These are phyloP conservation scores for Dissophora globulifera DNA, from an alignment of 192 early-diverging fungal species.

Conservation along the genomic window DNA sequence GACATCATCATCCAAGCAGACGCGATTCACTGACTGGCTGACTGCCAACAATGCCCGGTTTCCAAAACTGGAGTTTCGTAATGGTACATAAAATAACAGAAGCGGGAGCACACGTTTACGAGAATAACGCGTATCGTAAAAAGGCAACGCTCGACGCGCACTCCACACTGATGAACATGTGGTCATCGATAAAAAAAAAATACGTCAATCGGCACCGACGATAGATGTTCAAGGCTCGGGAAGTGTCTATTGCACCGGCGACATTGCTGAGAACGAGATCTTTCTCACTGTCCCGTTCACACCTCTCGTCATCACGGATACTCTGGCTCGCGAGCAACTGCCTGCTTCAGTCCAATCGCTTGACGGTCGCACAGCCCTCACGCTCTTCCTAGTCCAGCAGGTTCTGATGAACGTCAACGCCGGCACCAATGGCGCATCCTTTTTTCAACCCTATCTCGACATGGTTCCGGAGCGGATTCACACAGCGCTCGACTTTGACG, in stretches of 20 bases:
- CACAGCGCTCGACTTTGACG: slow-evolving; percentile 65
- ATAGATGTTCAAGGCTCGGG: slow-evolving; percentile 52
- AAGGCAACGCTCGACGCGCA: too few species aligned
- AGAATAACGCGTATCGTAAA: too few species aligned
- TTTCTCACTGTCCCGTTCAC: slow-evolving; percentile 66
- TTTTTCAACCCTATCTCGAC: slow-evolving; percentile 71
- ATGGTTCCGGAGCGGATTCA: slow-evolving; percentile 64
- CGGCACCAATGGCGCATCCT: slow-evolving; percentile 36
- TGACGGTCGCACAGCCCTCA: slow-evolving; percentile 57
- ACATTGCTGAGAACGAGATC: slow-evolving; percentile 52
- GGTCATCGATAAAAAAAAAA: not conserved
- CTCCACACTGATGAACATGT: too few species aligned
- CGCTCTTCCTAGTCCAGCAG: slow-evolving; percentile 65
- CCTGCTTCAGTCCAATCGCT: slow-evolving; percentile 17
- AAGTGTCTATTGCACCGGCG: slow-evolving; percentile 58
- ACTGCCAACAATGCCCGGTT: slow-evolving; percentile 15
- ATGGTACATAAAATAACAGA: slow-evolving; percentile 7
- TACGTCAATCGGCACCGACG: not conserved
- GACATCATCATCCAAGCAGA: slow-evolving; percentile 2
- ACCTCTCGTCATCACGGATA: slow-evolving; percentile 52
- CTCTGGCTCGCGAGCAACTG: slow-evolving; percentile 20
- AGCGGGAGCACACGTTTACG: too few species aligned
- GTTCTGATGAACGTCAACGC: not conserved
- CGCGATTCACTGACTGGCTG: slow-evolving; percentile 21
- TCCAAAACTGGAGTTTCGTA: slow-evolving; percentile 22